These are phyloP conservation scores for Vigna mungo DNA, from an alignment of 306 rosid genomes.

Conservation along the genomic window DNA sequence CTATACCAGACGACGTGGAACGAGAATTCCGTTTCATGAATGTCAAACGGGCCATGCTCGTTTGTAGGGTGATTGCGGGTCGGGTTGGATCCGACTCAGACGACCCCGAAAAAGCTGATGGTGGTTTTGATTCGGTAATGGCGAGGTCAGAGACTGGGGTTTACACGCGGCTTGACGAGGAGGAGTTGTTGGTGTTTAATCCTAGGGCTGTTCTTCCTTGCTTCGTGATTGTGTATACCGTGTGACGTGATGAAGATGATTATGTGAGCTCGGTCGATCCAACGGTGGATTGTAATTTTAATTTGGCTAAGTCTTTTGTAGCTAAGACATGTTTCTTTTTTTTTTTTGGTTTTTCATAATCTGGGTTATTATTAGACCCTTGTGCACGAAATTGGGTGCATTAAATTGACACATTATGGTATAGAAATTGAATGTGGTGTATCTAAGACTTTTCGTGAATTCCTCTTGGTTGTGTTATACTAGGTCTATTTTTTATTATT, in stretches of 20 bases:
- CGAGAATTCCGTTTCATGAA: constrained; percentile 84
- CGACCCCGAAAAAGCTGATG: constrained; percentile 66
- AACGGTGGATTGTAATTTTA: constrained; percentile 40
- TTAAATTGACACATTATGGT: constrained; percentile 33
- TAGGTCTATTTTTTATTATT: not conserved
- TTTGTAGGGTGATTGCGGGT: constrained; percentile 91
- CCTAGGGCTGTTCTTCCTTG: constrained; percentile 99
- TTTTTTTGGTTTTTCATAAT: constrained; percentile 20
- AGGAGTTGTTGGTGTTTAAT: constrained; percentile 86
- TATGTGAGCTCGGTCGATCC: constrained; percentile 34
- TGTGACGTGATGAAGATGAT: constrained; percentile 46
- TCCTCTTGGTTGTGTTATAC: constrained; percentile 28
- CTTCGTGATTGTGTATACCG: constrained; percentile 87
- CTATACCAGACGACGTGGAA: constrained; percentile 84
- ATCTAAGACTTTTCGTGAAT: constrained; percentile 11
- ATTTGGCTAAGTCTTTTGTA: constrained; percentile 42
- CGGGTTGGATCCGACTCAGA: constrained; percentile 75
- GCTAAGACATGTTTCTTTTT: constrained; percentile 23
- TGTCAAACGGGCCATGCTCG: constrained; percentile 89
- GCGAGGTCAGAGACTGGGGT: constrained; percentile 68
- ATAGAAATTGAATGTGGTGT: constrained; percentile 27
- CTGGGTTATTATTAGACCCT: constrained; percentile 15
- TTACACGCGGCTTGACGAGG: constrained; percentile 71
- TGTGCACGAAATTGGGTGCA: constrained; percentile 34
- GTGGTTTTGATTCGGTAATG: constrained; percentile 79